Percentiles rank a stretch among this genome's conserved stretches.
These are phyloP conservation scores for Clohesyomyces aquaticus DNA, from an alignment of 495 filamentous ascomycete genomes.

Conservation along the genomic window DNA sequence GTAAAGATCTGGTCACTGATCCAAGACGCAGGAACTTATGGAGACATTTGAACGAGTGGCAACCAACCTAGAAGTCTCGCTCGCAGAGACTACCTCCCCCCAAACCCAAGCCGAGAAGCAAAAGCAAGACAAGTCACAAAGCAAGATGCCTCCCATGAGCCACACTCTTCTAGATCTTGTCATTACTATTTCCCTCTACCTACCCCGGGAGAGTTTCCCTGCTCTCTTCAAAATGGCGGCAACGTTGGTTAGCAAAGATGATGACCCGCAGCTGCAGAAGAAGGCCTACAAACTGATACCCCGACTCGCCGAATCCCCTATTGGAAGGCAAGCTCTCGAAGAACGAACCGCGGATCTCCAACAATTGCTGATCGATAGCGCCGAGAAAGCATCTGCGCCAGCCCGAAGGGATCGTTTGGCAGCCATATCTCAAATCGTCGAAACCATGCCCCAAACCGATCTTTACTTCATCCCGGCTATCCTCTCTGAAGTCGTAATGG, in stretches of 20 bases:
- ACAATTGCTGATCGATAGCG: conserved; percentile 70
- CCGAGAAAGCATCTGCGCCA: conserved; percentile 81
- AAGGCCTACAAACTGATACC: conserved; percentile 98
- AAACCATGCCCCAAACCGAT: conserved; percentile 70
- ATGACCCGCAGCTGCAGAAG: conserved; percentile 96
- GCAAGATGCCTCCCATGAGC: conserved; percentile 85
- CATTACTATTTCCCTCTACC: conserved; percentile 91
- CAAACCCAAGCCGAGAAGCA: conserved; percentile 60
- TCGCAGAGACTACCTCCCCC: conserved; percentile 62
- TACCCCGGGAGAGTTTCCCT: conserved; percentile 79
- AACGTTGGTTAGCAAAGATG: conserved; percentile 71
- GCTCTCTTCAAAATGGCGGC: conserved; percentile 82
- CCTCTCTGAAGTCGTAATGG: conserved; percentile 89
- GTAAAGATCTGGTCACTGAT: conserved; percentile 30
- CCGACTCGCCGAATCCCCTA: conserved; percentile 77
- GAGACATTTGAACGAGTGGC: conserved; percentile 86
- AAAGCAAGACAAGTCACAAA: conserved; percentile 57
- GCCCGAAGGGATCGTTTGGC: conserved; percentile 78
- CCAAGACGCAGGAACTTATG: conserved; percentile 67
- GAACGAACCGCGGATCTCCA: conserved; percentile 78
- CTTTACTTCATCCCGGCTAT: conserved; percentile 92
- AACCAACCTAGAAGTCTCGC: conserved; percentile 74
- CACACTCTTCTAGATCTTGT: conserved; percentile 96
- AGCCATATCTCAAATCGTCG: conserved; percentile 77
- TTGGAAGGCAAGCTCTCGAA: conserved; percentile 69